Evolutionary conservation across 176 grass and related monocot genomes (phyloP).

Genomic region (Chloris gayana): DNA sequence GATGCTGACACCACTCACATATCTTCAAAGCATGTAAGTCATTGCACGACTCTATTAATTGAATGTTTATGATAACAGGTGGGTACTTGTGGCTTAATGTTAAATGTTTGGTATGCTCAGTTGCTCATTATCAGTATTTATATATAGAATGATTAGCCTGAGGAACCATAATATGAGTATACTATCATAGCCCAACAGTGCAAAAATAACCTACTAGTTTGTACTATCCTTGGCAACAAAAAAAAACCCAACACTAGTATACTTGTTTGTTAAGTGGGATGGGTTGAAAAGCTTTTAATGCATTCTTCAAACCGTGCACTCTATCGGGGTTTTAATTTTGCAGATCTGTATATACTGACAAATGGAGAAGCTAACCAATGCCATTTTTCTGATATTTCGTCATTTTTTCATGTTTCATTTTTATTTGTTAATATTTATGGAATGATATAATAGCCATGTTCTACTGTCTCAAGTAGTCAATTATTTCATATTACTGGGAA

Average conservation of each 20-base stretch:
- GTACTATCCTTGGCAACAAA: not conserved
- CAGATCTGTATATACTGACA: not conserved
- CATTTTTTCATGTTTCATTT: not conserved
- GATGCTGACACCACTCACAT: conserved; percentile 6
- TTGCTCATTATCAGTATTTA: not conserved
- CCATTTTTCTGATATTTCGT: not conserved
- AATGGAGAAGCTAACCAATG: conserved; percentile 13
- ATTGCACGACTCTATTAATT: not conserved
- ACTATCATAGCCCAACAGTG: not conserved
- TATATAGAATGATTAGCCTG: not conserved
- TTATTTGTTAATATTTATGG: not conserved
- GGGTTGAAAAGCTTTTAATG: not conserved
- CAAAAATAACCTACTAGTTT: not conserved
- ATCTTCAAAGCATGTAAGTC: conserved; percentile 30
- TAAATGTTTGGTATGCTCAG: not conserved
- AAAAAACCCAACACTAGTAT: not conserved
- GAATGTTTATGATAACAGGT: not conserved
- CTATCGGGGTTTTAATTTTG: not conserved
- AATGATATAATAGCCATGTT: not conserved
- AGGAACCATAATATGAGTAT: not conserved
- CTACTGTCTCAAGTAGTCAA: not conserved
- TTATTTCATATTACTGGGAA: conserved; percentile 8
- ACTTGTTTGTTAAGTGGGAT: not conserved
- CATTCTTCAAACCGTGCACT: not conserved
- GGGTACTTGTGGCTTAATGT: not conserved